These are phyloP conservation scores for Endotrypanum monterogeii DNA, from an alignment of 208 protist species.

Conservation along the genomic window DNA sequence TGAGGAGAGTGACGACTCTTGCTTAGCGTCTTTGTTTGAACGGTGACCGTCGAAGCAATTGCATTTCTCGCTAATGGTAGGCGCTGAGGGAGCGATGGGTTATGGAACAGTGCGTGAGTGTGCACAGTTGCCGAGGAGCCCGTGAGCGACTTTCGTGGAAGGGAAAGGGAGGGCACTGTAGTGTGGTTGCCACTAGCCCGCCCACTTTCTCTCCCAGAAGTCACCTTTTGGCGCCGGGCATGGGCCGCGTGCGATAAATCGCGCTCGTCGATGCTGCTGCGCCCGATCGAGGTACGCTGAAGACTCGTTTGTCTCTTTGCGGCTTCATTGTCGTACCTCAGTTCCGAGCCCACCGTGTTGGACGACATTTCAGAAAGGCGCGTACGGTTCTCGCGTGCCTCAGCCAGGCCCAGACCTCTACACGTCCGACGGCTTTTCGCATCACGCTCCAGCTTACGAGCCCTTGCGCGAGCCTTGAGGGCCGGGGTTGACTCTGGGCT, in stretches of 20 bases:
- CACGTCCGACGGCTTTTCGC: conserved; percentile 5
- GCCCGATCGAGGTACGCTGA: conserved; percentile 19
- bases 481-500: neutral
- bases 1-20: conserved; percentile 10
- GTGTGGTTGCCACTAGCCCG: conserved; percentile 11
- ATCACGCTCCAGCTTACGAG: conserved; percentile 15
- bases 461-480: conserved; percentile 10
- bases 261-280: conserved; percentile 21
- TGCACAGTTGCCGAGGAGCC: neutral
- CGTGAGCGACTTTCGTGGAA: conserved; percentile 16
- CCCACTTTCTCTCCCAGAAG: neutral
- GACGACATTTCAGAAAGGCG: conserved; percentile 27
- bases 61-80: neutral
- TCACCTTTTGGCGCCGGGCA: neutral
- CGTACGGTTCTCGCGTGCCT: conserved; percentile 30
- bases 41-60: neutral
- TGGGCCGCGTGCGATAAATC: neutral
- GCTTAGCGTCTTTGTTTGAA: conserved; percentile 19
- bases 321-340: neutral
- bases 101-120: neutral
- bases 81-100: neutral
- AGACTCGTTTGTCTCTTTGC: conserved; percentile 2
- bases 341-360: neutral
- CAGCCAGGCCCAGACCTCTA: conserved; percentile 24
- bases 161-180: neutral